These are phyloP conservation scores for Rubroshorea leprosula DNA, from an alignment of 345 rosid genomes.

Conservation along the genomic window DNA sequence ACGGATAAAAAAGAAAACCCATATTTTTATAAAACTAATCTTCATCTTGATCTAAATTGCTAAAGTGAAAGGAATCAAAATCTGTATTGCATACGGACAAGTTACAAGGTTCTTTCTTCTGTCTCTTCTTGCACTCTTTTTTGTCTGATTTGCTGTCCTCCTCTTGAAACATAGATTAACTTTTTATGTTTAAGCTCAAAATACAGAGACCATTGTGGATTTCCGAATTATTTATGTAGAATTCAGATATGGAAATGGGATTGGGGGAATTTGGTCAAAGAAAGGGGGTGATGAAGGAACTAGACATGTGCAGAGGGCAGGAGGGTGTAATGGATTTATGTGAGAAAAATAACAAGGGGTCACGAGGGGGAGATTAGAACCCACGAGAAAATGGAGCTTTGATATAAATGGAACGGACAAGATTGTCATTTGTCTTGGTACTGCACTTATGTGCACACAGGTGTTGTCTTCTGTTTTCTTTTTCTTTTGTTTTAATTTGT, in stretches of 20 bases:
- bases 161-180: constrained; percentile 1
- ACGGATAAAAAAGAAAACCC: constrained; percentile 18
- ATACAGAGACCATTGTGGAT: not conserved
- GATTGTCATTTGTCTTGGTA: not conserved
- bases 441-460: not conserved
- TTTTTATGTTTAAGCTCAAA: not conserved
- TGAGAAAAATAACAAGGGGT: not conserved
- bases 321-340: not conserved
- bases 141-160: constrained; percentile 37
- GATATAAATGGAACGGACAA: not conserved
- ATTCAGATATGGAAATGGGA: too few relatives aligned
- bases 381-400: not conserved
- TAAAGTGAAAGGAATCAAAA: constrained; percentile 29
- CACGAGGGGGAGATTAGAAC: not conserved
- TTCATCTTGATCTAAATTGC: constrained; percentile 4
- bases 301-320: not conserved
- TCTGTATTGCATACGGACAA: constrained; percentile 34
- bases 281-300: not conserved
- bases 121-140: constrained; percentile 45
- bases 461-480: not conserved
- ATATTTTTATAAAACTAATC: too few relatives aligned
- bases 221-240: not conserved
- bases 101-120: constrained; percentile 46
- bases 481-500: too few relatives aligned
- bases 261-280: not conserved